Evolutionary conservation across 257 asterid genomes (phyloP).

Genomic region (Salvia hispanica): DNA sequence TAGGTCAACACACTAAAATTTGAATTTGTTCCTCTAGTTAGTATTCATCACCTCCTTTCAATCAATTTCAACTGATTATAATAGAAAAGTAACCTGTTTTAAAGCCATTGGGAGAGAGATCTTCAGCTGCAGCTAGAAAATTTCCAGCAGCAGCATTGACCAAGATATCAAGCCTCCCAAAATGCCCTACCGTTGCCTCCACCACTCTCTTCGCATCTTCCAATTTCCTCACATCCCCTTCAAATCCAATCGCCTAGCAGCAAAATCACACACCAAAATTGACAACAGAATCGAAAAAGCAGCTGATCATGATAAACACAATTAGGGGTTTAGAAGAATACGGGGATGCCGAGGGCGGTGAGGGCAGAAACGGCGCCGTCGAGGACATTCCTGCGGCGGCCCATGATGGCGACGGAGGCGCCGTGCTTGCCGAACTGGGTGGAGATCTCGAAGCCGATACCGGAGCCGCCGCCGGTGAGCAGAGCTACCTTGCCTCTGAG

Average conservation of each 20-base stretch:
- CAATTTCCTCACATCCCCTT: constrained; percentile 36
- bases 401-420: constrained; percentile 87
- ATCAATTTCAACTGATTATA: not conserved
- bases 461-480: constrained; percentile 91
- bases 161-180: constrained; percentile 88
- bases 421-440: constrained; percentile 86
- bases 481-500: constrained; percentile 78
- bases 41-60: not conserved
- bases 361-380: constrained; percentile 75
- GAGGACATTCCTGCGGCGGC: constrained; percentile 74
- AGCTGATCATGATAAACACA: not conserved
- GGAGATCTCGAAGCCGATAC: constrained; percentile 80
- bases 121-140: constrained; percentile 83
- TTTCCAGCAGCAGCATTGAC: constrained; percentile 97
- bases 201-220: constrained; percentile 80
- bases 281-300: not conserved
- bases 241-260: no score
- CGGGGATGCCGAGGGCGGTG: constrained; percentile 70
- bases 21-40: not conserved
- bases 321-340: constrained; percentile 12
- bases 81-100: constrained; percentile 59
- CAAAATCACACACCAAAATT: not conserved
- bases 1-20: not conserved
- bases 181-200: constrained; percentile 67
- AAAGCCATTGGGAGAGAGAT: constrained; percentile 86